Percentiles rank a stretch among this genome's conserved stretches.
These are phyloP conservation scores for Metschnikowia rubicola DNA, from an alignment of 805 yeast species.

Conservation along the genomic window DNA sequence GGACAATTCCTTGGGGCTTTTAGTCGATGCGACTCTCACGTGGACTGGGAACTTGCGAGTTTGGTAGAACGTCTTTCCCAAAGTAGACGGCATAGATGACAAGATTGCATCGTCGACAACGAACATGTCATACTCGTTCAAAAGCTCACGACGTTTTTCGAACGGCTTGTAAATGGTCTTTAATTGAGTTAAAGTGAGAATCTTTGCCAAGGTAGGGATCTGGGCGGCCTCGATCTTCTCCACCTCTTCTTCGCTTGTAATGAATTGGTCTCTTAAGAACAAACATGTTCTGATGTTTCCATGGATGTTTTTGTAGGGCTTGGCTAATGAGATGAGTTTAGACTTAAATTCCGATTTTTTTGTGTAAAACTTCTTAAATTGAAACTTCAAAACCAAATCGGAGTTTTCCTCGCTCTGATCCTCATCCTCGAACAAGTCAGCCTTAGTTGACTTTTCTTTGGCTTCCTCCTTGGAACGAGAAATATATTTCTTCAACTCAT, in stretches of 20 bases:
- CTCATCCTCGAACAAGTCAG: conserved; percentile 48
- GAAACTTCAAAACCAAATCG: conserved; percentile 58
- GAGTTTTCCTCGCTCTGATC: conserved; percentile 49
- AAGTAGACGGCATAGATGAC: conserved; percentile 72
- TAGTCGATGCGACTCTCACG: conserved; percentile 41
- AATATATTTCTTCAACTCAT: conserved; percentile 63
- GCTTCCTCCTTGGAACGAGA: conserved; percentile 27
- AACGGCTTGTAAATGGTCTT: conserved; percentile 84
- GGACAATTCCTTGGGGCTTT: conserved; percentile 40
- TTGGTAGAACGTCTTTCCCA: conserved; percentile 75
- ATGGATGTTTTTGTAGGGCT: conserved; percentile 42
- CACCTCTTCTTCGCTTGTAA: conserved; percentile 42
- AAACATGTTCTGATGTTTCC: conserved; percentile 57
- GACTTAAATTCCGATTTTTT: conserved; percentile 59
- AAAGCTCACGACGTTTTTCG: conserved; percentile 79
- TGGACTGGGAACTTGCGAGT: conserved; percentile 65
- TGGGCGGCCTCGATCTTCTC: conserved; percentile 45
- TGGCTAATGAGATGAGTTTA: conserved; percentile 42
- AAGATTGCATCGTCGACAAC: conserved; percentile 81
- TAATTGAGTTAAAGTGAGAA: conserved; percentile 69
- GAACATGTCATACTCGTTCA: conserved; percentile 67
- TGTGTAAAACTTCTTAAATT: conserved; percentile 62
- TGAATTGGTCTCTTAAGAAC: conserved; percentile 60
- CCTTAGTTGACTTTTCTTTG: conserved; percentile 25
- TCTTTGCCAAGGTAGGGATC: conserved; percentile 46